phyloP scores from a whole-genome alignment of 805 yeast species.

The Saccharomycopsis oosterbeekiorum region DNA sequence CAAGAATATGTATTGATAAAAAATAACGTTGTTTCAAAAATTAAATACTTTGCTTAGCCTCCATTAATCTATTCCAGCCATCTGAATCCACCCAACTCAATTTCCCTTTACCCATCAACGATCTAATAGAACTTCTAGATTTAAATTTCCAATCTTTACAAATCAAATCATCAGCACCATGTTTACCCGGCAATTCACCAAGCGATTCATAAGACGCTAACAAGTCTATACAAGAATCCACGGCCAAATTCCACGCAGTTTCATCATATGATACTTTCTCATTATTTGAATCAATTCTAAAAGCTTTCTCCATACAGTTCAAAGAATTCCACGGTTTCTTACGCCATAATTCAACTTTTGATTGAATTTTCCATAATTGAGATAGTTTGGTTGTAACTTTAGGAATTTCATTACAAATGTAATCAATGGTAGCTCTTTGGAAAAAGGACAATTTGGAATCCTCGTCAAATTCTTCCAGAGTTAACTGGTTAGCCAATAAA shows the following conservation, averaged over 20 bases:
- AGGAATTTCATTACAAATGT: constrained; percentile 63
- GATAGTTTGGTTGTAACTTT: constrained; percentile 48
- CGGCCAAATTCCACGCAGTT: constrained; percentile 64
- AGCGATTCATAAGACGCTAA: constrained; percentile 78
- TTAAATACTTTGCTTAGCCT: constrained; percentile 36
- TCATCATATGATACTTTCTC: constrained; percentile 59
- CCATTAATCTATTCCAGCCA: constrained; percentile 61
- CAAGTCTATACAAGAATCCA: constrained; percentile 66
- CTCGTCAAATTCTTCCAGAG: constrained; percentile 35
- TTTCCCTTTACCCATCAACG: constrained; percentile 71
- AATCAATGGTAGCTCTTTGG: constrained; percentile 60
- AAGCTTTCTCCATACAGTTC: constrained; percentile 80
- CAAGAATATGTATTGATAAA: neutral
- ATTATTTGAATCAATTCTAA: constrained; percentile 54
- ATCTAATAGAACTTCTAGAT: constrained; percentile 60
- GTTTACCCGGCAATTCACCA: constrained; percentile 76
- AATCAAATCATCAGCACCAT: constrained; percentile 73
- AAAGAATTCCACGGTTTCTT: constrained; percentile 79
- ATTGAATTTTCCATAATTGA: constrained; percentile 72
- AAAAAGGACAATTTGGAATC: constrained; percentile 40
- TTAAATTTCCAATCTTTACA: constrained; percentile 90
- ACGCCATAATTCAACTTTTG: constrained; percentile 82
- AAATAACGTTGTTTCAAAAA: neutral
- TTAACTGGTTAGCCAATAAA: constrained; percentile 56
- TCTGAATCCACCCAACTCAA: constrained; percentile 69